A percentile compares a stretch with the other conserved stretches of the same genome.
Evolutionary conservation across 2,329 filamentous ascomycete genomes (phyloP).

Genomic region (Didymella sp.): DNA sequence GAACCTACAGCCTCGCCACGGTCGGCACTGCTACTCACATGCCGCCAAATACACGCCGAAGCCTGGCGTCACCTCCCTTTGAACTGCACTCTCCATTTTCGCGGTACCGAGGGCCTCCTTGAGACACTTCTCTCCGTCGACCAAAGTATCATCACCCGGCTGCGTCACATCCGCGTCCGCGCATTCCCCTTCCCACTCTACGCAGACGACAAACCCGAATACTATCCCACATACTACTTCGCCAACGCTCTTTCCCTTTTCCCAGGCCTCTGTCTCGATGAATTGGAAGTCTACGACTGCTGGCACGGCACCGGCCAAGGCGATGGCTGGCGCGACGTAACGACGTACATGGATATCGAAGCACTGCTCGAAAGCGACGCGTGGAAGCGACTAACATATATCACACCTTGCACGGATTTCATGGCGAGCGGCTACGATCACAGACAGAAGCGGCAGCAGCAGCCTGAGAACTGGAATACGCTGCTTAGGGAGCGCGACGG

Average conservation of each 20-base stretch:
- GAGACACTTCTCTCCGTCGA: conserved; percentile 41
- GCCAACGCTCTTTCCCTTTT: conserved; percentile 41
- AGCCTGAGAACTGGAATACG: conserved; percentile 42
- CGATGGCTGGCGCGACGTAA: conserved; percentile 45
- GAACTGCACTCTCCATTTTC: conserved; percentile 43
- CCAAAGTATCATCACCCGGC: conserved; percentile 40
- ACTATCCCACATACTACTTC: conserved; percentile 45
- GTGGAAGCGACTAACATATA: conserved; percentile 45
- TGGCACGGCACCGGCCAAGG: conserved; percentile 47
- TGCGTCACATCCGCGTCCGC: conserved; percentile 43
- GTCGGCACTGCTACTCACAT: conserved; percentile 41
- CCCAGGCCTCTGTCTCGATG: conserved; percentile 43
- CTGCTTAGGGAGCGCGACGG: conserved; percentile 44
- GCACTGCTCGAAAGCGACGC: conserved; percentile 40
- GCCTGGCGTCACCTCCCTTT: conserved; percentile 44
- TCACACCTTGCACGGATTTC: conserved; percentile 46
- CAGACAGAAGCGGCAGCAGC: conserved; percentile 34
- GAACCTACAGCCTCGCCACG: conserved; percentile 28
- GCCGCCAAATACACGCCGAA: conserved; percentile 40
- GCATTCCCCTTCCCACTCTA: conserved; percentile 47
- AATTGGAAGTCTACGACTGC: conserved; percentile 43
- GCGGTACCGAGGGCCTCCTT: conserved; percentile 44
- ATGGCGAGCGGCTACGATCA: conserved; percentile 45
- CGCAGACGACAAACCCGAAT: conserved; percentile 29
- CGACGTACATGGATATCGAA: conserved; percentile 47